Evolutionary conservation across 2,329 filamentous ascomycete genomes (phyloP), one percentile per base, ranked within the genome.

Genomic region (Exophiala xenobiotica): DNA sequence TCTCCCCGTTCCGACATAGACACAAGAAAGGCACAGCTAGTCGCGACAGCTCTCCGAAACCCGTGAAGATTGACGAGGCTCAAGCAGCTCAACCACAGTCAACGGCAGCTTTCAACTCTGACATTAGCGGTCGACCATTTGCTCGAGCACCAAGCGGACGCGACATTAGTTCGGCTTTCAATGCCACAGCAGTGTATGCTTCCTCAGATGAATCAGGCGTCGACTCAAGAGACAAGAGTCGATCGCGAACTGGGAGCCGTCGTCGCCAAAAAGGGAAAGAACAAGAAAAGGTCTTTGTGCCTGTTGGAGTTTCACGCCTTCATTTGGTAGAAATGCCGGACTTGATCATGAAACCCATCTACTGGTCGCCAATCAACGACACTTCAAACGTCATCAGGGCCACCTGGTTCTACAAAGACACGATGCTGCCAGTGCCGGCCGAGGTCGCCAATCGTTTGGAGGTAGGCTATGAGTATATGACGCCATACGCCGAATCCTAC

Each of bases 371-470:
- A 6, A 80, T 97, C 24, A 90, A 95, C 63, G 93, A 97, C 64
- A 81, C 95, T 24, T 86, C 89, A 5, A 77, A 84, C 27, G 90
- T 97, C 1, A 78, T 87, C 51, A 80, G 93, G 59, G 90, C 88
- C 1, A 97, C 92, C 0, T 99, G 93, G 93, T 99, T 99, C 67
- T 97, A 97, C 70, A 87, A 87, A 72, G 91, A 96, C 65, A 92
- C 87, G 1, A 96, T 97, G 90, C 75, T 88, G 52, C 93, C 93
- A 0, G 81, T 99, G 4, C 89, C 95, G 57, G 81, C 89, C 1
- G 75, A 82, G 12, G 86, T 96, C 26, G 90, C 93, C 6, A 99
- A 97, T 62, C 90, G 91, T 68, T 78, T 99, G 1, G 93, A 99
- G 67, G 80, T 84, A n/a, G 91, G 92, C 4, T 99, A 95, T 65